Percentiles rank a stretch among this genome's conserved stretches.
phyloP scores from a whole-genome alignment of 2,329 filamentous ascomycete genomes.

The Lecanoromycetidae sp. region DNA sequence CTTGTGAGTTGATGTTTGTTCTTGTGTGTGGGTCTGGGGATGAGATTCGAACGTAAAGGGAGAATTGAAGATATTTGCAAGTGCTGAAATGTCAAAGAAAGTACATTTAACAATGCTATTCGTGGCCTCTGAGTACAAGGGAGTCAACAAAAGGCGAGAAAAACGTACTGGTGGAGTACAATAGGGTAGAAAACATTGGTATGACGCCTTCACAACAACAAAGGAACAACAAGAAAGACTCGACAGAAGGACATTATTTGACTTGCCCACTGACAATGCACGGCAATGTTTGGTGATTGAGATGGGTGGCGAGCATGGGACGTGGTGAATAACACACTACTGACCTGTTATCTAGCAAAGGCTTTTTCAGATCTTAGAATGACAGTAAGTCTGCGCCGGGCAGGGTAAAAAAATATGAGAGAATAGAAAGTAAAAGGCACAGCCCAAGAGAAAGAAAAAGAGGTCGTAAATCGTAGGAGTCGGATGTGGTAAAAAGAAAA shows the following conservation, averaged over 20 bases:
- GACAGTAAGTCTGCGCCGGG: slow-evolving; percentile 14
- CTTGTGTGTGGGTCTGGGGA: neutral
- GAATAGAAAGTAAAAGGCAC: neutral
- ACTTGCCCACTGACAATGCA: slow-evolving; percentile 7
- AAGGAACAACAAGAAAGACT: no score
- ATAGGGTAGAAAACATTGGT: no score
- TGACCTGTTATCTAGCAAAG: no score
- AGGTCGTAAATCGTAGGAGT: neutral
- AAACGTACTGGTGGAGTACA: no score
- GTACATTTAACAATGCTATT: neutral
- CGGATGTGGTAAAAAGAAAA: neutral
- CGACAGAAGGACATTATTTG: neutral
- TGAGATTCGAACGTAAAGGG: neutral
- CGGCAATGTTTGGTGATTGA: neutral
- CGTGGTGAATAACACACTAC: no score
- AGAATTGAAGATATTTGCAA: neutral
- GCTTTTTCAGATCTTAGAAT: neutral
- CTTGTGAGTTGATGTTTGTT: slow-evolving; percentile 3
- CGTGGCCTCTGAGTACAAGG: no score
- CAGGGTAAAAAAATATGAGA: slow-evolving; percentile 1
- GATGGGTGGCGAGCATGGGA: no score
- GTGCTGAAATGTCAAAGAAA: neutral
- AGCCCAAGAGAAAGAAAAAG: slow-evolving; percentile 3
- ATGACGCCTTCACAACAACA: no score
- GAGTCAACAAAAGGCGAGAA: no score